Percentiles rank a stretch among this genome's conserved stretches.
phyloP scores from a whole-genome alignment of 1,284 basidiomycete genomes.

The Ustilago bromivora region DNA sequence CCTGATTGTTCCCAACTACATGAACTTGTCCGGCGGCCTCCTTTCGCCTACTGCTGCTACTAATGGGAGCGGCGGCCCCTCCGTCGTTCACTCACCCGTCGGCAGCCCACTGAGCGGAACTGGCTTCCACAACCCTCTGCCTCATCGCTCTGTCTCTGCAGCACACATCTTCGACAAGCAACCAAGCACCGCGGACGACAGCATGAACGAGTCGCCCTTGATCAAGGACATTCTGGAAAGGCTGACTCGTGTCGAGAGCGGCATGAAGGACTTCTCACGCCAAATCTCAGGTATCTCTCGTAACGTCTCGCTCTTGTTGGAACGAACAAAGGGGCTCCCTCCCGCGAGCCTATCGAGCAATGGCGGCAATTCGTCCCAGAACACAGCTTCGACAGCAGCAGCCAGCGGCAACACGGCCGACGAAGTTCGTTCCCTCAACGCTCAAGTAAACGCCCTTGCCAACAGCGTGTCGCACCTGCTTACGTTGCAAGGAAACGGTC shows the following conservation, averaged over 20 bases:
- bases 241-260: slow-evolving; percentile 78
- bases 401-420: slow-evolving; percentile 27
- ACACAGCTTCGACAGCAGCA: background rate
- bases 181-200: slow-evolving; percentile 16
- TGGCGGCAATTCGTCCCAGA: slow-evolving; percentile 18
- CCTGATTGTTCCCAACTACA: slow-evolving; percentile 32
- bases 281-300: slow-evolving; percentile 80
- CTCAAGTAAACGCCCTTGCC: slow-evolving; percentile 53
- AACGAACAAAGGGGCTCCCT: slow-evolving; percentile 71
- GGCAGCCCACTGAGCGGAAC: slow-evolving; percentile 34
- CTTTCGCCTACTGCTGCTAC: slow-evolving; percentile 56
- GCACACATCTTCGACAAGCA: slow-evolving; percentile 34
- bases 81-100: slow-evolving; percentile 31
- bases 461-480: slow-evolving; percentile 60
- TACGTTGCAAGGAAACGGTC: slow-evolving; percentile 36
- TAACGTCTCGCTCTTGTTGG: slow-evolving; percentile 81
- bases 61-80: slow-evolving; percentile 27
- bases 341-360: slow-evolving; percentile 36
- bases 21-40: slow-evolving; percentile 46
- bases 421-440: slow-evolving; percentile 55
- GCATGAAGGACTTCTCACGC: slow-evolving; percentile 79
- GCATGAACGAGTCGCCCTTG: slow-evolving; percentile 64
- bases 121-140: slow-evolving; percentile 23
- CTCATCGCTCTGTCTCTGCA: slow-evolving; percentile 34
- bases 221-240: slow-evolving; percentile 82